Base-by-base conservation (phyloP, 768 basidiomycete species). In the Pholiota microspora region DNA sequence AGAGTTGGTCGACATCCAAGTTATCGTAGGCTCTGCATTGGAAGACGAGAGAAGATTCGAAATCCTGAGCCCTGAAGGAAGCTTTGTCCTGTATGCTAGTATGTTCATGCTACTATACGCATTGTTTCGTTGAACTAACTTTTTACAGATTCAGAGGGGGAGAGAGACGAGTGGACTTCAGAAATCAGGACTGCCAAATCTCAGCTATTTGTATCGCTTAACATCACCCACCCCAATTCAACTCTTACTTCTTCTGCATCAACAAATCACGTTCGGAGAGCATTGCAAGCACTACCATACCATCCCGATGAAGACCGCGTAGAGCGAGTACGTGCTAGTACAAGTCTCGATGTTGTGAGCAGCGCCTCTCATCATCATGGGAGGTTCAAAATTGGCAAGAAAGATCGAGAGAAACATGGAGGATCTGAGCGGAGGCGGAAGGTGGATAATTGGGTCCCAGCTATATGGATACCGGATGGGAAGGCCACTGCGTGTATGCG, bases 391-490 rank as follows among this genome's bases (percentile, higher is more conserved):
- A 46, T 48, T 9, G 29, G 29, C 4, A 60, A 59, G 21, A 65
- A 59, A 15, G 59, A 58, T 7, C 66, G 64, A 27, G 59, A 49
- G 21, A 61, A 59, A 36, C 57, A 59, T 23, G 58, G 59, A 24
- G 55, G 62, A 18, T 25, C 46, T 49, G 74, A 77, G 59, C 71
- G 76, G 60, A 67, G 83, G 36, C 74, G 77, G 8, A 79, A 73
- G 64, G 86, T 89, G 51, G 89, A 89, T 42, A 84, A 89, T 68
- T 96, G 93, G 74, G 83, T 93, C 1, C 94, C 94, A 4, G 89
- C 94, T 0, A 82, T 96, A 23, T 97, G 94, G 94, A 86, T 95
- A 27, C 92, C 94, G 0, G 92, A 97, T 64, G 81, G 83, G 55
- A 89, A 81, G 67, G 86, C 90, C n/a, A 80, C 82, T 51, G 76